Base-by-base conservation (phyloP, 2,329 filamentous ascomycete genomes). In the Phialocephala subalpina region DNA sequence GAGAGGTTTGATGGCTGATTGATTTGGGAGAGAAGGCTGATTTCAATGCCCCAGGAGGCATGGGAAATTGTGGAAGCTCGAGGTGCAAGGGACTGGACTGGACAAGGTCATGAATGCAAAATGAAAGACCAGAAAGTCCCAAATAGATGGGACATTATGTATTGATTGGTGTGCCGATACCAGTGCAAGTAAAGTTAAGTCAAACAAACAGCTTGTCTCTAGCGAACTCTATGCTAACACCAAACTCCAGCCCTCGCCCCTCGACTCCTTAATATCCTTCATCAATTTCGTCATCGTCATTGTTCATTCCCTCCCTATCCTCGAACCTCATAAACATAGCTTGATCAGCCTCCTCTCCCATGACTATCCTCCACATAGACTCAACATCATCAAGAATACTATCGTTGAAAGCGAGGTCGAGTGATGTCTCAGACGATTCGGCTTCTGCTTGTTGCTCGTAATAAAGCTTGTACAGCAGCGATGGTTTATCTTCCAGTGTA, bases 381-480 rank as follows among this genome's bases (percentile, higher is more conserved):
- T 86, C 86, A 1, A 97, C 92, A 29, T 86, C 78, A 7, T 88
- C 85, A 11, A 97, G 78, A 1, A 88, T 80, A 0, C 80, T 75
- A 71, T 97, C 95, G 72, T 93, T 87, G 69, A 97, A 92, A 0
- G 91, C 85, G 8, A 97, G 83, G 69, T 91, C 89, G 9, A 90
- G 78, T 2, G 87, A 82, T 0, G 87, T 76, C 1, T 86, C 80
- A 4, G 8, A 78, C 69, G 14, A 73, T 67, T 0, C 68, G 52
- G 58, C 47, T 40, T 75, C 74, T 20, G 76, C 74, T 3, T 75
- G 71, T 73, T 89, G 87, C 59, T 88, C 83, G 70, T 90, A 90
- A 52, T 81, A 83, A 12, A 90, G 70, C 61, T 81, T 80, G 73
- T 85, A 89, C 8, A 88, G 75, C 53, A 80, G 75, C 56, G 77